phyloP scores from a whole-genome alignment of 768 basidiomycete species.

The Lentinula lateritia region DNA sequence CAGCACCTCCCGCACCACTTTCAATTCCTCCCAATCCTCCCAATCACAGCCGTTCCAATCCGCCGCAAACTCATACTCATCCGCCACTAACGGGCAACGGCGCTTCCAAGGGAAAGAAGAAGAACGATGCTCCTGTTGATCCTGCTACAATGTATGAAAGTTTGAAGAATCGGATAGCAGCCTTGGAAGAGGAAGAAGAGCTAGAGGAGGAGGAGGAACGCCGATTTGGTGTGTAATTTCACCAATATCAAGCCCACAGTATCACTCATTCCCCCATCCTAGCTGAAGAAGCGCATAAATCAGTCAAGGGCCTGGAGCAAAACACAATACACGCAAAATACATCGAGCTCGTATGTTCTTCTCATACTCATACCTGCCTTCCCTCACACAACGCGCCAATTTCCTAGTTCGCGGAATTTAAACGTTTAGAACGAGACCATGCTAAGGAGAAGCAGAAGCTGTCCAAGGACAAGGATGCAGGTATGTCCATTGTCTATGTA shows the following conservation, averaged over 20 bases:
- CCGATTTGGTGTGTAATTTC: constrained; percentile 53
- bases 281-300: constrained; percentile 89
- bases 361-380: not conserved
- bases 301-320: constrained; percentile 78
- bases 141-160: constrained; percentile 85
- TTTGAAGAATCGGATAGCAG: constrained; percentile 83
- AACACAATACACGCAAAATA: constrained; percentile 83
- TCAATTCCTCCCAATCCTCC: constrained; percentile 53
- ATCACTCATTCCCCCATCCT: constrained; percentile 15
- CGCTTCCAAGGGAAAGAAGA: constrained; percentile 62
- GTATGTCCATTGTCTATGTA: constrained; percentile 31
- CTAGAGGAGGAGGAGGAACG: constrained; percentile 85
- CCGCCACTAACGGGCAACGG: constrained; percentile 36
- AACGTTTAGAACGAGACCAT: constrained; percentile 81
- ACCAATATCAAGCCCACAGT: not conserved
- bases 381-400: not conserved
- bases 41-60: constrained; percentile 28
- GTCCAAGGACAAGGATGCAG: constrained; percentile 85
- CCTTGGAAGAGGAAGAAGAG: constrained; percentile 83
- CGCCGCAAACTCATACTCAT: constrained; percentile 23
- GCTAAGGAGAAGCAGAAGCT: constrained; percentile 91
- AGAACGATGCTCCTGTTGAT: constrained; percentile 67
- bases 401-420: constrained; percentile 79
- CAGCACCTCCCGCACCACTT: constrained; percentile 56
- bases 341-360: constrained; percentile 69